phyloP scores from a whole-genome alignment of 2,329 filamentous ascomycete species.

The Colletotrichum eleusines region DNA sequence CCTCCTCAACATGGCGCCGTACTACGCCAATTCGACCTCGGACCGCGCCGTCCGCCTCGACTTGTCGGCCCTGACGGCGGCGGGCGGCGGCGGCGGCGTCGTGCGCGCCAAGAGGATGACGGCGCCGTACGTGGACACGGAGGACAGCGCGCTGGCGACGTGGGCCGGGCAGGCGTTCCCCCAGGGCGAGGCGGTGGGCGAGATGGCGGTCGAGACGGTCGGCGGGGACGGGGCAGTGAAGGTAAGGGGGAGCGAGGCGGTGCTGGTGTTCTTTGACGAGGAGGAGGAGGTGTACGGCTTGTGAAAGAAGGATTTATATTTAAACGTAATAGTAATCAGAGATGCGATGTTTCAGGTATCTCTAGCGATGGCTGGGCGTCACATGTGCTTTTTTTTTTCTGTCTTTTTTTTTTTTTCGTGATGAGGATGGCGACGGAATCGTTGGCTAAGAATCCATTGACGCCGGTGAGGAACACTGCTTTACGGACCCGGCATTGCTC shows the following conservation, averaged over 20 bases:
- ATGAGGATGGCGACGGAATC: background rate
- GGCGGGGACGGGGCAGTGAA: background rate
- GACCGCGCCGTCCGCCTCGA: slow-evolving; percentile 17
- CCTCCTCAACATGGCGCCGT: slow-evolving; percentile 26
- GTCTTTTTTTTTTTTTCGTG: too few species aligned
- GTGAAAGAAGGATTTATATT: too few species aligned
- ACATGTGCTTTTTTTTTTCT: background rate
- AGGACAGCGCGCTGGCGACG: background rate
- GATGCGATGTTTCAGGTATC: too few species aligned
- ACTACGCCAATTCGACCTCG: slow-evolving; percentile 26
- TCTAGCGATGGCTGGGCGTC: background rate
- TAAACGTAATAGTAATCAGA: too few species aligned
- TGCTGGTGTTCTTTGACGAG: slow-evolving; percentile 15
- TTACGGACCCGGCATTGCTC: too few species aligned
- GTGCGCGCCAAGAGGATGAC: slow-evolving; percentile 26
- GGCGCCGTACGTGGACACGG: slow-evolving; percentile 28
- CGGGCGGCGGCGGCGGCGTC: rapidly evolving
- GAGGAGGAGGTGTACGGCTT: background rate
- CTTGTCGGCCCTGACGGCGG: background rate
- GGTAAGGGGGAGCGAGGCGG: slow-evolving; percentile 23
- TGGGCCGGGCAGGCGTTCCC: slow-evolving; percentile 31
- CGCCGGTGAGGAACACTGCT: too few species aligned
- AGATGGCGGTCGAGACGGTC: slow-evolving; percentile 2
- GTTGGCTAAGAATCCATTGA: too few species aligned
- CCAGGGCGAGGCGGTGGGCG: slow-evolving; percentile 10